phyloP scores from a whole-genome alignment of 2,329 filamentous ascomycete genomes.

The Emmonsia crescens region DNA sequence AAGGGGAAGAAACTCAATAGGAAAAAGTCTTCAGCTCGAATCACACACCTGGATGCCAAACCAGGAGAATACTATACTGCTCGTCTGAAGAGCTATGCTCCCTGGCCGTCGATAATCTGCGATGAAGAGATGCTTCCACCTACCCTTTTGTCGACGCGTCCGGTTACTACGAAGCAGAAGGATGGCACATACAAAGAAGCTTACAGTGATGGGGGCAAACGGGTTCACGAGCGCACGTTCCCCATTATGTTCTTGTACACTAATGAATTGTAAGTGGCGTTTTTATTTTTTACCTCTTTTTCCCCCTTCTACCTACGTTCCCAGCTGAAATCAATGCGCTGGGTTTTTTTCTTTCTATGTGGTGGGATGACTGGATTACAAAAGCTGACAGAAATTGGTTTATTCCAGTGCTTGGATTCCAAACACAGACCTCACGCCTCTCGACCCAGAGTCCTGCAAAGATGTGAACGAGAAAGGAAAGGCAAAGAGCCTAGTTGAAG shows the following conservation, averaged over 20 bases:
- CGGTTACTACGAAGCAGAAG: constrained; percentile 67
- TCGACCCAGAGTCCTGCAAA: constrained; percentile 62
- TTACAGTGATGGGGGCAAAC: constrained; percentile 79
- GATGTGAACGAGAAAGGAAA: constrained; percentile 58
- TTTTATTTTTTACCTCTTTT: constrained; percentile 1
- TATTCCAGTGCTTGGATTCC: constrained; percentile 70
- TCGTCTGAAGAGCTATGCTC: constrained; percentile 85
- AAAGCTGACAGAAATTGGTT: constrained; percentile 2
- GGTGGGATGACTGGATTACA: neutral
- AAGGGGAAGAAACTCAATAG: constrained; percentile 74
- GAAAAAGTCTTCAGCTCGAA: constrained; percentile 67
- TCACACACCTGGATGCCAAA: constrained; percentile 66
- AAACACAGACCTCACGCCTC: constrained; percentile 69
- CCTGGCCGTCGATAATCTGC: constrained; percentile 89
- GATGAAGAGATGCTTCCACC: constrained; percentile 89
- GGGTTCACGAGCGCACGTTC: constrained; percentile 72
- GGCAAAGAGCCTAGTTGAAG: constrained; percentile 68
- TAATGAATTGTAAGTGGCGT: constrained; percentile 81
- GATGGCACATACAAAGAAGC: constrained; percentile 84
- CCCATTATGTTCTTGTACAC: constrained; percentile 91
- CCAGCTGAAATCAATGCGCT: neutral
- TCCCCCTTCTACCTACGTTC: neutral
- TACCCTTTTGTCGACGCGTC: constrained; percentile 63
- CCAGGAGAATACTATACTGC: constrained; percentile 88
- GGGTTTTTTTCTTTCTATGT: neutral